Evolutionary conservation across 495 filamentous ascomycete species (phyloP).

Genomic region (Tuber indicum): DNA sequence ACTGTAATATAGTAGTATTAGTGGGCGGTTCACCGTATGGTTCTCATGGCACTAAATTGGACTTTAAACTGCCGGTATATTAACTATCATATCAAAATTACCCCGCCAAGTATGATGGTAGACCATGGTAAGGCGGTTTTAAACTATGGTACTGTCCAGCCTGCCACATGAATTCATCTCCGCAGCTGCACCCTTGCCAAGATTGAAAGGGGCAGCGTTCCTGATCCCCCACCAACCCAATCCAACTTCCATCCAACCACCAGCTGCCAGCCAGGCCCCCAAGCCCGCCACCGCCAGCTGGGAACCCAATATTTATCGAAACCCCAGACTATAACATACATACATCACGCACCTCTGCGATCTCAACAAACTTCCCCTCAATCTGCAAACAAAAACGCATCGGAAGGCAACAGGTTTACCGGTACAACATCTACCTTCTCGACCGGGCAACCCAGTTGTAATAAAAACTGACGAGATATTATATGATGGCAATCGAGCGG

Average conservation of each 20-base stretch:
- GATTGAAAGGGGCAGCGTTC: slow-evolving; percentile 1
- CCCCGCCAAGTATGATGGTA: neutral
- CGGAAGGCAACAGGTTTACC: neutral
- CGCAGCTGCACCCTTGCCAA: neutral
- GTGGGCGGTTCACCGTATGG: neutral
- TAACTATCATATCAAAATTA: neutral
- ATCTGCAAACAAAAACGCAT: slow-evolving; percentile 6
- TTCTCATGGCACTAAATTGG: neutral
- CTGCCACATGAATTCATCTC: neutral
- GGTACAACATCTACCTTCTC: slow-evolving; percentile 4
- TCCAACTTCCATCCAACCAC: neutral
- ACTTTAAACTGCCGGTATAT: neutral
- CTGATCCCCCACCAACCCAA: neutral
- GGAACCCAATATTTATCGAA: neutral
- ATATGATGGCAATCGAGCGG: slow-evolving; percentile 6
- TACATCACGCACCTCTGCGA: neutral
- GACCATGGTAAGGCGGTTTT: slow-evolving; percentile 3
- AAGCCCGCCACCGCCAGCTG: neutral
- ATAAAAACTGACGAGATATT: neutral
- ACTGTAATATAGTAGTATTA: neutral
- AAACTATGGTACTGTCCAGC: neutral
- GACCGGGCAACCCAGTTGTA: neutral
- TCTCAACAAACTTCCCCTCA: slow-evolving; percentile 1
- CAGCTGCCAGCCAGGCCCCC: neutral
- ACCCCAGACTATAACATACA: neutral